Conservation (phyloP, 495 filamentous ascomycete species). For the Penicillium cosmopolitanum region DNA sequence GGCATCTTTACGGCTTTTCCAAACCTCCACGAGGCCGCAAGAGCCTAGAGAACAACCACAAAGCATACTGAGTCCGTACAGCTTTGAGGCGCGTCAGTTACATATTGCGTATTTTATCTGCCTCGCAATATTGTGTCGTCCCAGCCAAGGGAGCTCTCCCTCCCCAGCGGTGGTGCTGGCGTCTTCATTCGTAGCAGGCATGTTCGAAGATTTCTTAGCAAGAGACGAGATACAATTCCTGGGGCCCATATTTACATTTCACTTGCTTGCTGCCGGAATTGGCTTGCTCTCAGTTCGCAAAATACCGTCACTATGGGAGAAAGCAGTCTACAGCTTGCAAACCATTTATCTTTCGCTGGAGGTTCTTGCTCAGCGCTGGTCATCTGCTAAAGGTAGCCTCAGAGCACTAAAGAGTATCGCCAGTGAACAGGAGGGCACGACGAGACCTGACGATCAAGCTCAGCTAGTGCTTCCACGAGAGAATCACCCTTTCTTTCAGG, state of each 20-base stretch:
- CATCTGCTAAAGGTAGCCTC: conserved; percentile 27
- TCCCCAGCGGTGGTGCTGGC: conserved; percentile 26
- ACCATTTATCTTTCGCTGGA: conserved; percentile 29
- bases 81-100: conserved; percentile 29
- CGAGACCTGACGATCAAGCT: not conserved
- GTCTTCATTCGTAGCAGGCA: conserved; percentile 27
- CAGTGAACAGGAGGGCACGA: conserved; percentile 14
- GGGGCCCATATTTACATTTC: conserved; percentile 32
- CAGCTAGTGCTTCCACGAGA: conserved; percentile 14
- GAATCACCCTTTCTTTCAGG: conserved; percentile 16
- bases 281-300: conserved; percentile 26
- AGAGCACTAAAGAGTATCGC: conserved; percentile 28
- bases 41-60: not conserved
- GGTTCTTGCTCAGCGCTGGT: conserved; percentile 29
- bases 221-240: conserved; percentile 31
- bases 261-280: conserved; percentile 29
- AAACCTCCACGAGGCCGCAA: not conserved
- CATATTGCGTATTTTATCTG: conserved; percentile 32
- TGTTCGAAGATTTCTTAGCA: conserved; percentile 33
- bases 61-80: conserved; percentile 13
- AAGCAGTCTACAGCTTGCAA: conserved; percentile 16
- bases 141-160: conserved; percentile 17
- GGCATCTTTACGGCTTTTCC: conserved; percentile 21
- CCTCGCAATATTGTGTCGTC: conserved; percentile 29
- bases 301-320: conserved; percentile 18